Evolutionary conservation across 768 basidiomycete genomes (phyloP), one percentile per base, ranked within the genome.

Genomic region (Termitomyces sp.): DNA sequence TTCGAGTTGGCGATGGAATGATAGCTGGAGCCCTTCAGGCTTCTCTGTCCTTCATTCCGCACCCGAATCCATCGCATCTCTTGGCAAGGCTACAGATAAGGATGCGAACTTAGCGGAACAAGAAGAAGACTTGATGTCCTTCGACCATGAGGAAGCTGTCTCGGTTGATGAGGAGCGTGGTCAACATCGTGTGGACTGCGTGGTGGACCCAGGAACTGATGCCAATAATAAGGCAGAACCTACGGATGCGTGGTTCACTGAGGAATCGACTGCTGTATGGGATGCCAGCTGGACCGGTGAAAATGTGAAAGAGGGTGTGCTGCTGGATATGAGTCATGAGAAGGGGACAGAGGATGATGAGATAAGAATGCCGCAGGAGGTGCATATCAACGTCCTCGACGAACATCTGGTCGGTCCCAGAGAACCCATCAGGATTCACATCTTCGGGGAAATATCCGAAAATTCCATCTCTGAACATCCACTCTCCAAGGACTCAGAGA

Each of bases 191-290:
- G 25, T 36, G 31, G 42, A 32, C 2, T 36, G 48, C 2, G 40
- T 20, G 9, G 60, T 37, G 37, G 63, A 60, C 5, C 45, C 59
- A 25, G 56, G 48, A 1, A 56, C 47, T 32, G 60, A 64, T 8
- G 45, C 55, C 1, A 53, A 58, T 7, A 31, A 40, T 2, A 61
- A 60, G 55, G 54, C 49, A 40, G 61, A 66, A 31, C 63, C 68
- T 49, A 63, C 60, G 25, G 65, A 65, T n/a, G 60, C 61, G 15
- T 69, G 66, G 65, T 67, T 69, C 34, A 46, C 43, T 5, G 66
- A 66, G 47, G 68, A 66, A 57, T 55, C 56, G 9, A 67, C 63
- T 17, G 59, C 61, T 10, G 65, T 68, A 8, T 66, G 60, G 55
- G 60, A 65, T 37, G 29, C 17, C 25, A 61, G 45, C 25, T 63